Evolutionary conservation across 305 asterid species (phyloP).

Genomic region (Salvia sclarea): DNA sequence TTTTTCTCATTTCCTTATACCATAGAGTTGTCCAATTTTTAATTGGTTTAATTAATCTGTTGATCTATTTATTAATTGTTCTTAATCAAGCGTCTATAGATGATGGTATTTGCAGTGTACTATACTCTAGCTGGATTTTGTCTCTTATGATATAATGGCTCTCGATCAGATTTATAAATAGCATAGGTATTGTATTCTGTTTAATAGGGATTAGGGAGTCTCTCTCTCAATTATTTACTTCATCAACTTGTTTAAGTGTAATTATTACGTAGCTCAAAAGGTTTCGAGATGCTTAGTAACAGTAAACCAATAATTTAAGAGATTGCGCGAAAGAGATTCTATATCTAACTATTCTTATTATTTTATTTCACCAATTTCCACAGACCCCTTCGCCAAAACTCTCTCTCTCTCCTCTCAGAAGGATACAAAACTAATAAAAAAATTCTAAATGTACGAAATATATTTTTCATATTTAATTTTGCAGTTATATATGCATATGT

Average conservation of each 20-base stretch:
- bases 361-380: background rate
- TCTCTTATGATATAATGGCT: background rate
- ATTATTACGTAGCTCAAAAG: background rate
- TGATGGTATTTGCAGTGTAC: background rate
- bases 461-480: too few relatives aligned
- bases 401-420: too few relatives aligned
- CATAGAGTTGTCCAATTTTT: background rate
- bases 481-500: too few relatives aligned
- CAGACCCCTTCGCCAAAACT: background rate
- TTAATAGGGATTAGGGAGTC: background rate
- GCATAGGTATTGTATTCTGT: background rate
- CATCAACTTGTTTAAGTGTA: background rate
- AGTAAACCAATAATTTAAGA: background rate
- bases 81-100: background rate
- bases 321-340: background rate
- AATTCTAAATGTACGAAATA: too few relatives aligned
- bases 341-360: background rate
- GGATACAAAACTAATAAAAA: background rate
- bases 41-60: background rate
- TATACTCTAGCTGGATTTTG: background rate
- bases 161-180: background rate
- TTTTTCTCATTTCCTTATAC: too few relatives aligned
- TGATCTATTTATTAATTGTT: background rate
- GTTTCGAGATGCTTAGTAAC: background rate
- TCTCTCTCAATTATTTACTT: background rate